A percentile compares a stretch with the other conserved stretches of the same genome.
These are phyloP conservation scores for Talaromyces islandicus DNA, from an alignment of 2,329 filamentous ascomycete genomes.

Conservation along the genomic window DNA sequence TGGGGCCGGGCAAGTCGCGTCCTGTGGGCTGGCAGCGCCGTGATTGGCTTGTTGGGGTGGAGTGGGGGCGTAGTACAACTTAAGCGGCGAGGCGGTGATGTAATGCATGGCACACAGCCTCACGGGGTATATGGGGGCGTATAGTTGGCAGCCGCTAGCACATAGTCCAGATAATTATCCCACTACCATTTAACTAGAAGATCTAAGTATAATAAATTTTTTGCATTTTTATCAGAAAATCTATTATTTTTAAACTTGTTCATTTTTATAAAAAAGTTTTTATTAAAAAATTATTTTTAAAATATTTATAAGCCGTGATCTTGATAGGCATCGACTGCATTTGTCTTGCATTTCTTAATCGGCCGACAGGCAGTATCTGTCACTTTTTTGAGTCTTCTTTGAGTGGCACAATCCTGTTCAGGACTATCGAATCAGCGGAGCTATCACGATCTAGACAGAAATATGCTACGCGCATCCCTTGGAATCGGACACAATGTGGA, in stretches of 20 bases:
- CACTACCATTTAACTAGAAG: too few relatives aligned
- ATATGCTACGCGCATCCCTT: constrained; percentile 83
- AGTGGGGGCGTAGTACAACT: not conserved
- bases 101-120: not conserved
- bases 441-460: constrained; percentile 78
- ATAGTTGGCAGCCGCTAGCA: too few relatives aligned
- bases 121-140: not conserved
- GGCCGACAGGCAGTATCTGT: constrained; percentile 1
- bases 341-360: not conserved
- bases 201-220: too few relatives aligned
- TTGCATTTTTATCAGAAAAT: too few relatives aligned
- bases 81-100: not conserved
- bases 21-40: not conserved
- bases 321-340: too few relatives aligned
- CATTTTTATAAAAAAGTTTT: too few relatives aligned
- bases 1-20: not conserved
- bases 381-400: constrained; percentile 53
- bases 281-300: too few relatives aligned
- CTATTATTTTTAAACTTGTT: too few relatives aligned
- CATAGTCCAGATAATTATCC: too few relatives aligned
- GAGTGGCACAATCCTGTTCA: constrained; percentile 87
- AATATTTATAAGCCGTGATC: too few relatives aligned
- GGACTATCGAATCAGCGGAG: constrained; percentile 69
- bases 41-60: not conserved
- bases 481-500: constrained; percentile 76